These are phyloP conservation scores for Lolium multiflorum DNA, from an alignment of 176 grass and related monocot genomes.

Conservation along the genomic window DNA sequence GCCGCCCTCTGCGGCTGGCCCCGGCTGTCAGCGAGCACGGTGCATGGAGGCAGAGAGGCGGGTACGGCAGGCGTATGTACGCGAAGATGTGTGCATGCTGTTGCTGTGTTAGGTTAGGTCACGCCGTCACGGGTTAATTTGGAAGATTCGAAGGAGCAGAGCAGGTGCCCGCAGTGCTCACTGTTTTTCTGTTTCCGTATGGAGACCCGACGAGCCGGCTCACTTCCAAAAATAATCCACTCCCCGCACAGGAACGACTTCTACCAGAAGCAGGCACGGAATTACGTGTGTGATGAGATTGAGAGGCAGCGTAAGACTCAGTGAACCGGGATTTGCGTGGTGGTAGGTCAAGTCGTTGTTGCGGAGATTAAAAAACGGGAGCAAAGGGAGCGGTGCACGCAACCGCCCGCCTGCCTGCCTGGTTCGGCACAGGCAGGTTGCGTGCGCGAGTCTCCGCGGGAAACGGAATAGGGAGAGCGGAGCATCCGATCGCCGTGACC, in stretches of 20 bases:
- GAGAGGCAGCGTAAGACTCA: background rate
- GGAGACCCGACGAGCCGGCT: background rate
- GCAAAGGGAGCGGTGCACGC: background rate
- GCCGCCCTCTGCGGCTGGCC: background rate
- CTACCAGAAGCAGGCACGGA: background rate
- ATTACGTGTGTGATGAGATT: background rate
- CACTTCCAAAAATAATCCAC: background rate
- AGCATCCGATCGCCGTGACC: slow-evolving; percentile 1
- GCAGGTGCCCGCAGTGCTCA: background rate
- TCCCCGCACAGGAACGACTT: background rate
- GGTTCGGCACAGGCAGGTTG: background rate
- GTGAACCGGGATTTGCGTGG: background rate
- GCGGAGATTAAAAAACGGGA: background rate
- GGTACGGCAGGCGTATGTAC: background rate
- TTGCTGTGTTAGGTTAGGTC: slow-evolving; percentile 21
- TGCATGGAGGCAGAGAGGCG: background rate
- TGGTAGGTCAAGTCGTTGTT: background rate
- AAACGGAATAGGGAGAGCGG: too few relatives aligned
- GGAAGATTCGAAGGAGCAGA: slow-evolving; percentile 43
- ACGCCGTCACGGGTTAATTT: slow-evolving; percentile 46
- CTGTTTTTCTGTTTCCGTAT: background rate
- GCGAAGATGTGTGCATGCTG: background rate
- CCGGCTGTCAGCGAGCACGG: background rate
- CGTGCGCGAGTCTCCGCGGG: background rate
- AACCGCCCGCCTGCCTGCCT: background rate